A percentile compares a stretch with the other conserved stretches of the same genome.
phyloP scores from a whole-genome alignment of 345 rosid genomes.

The Cardamine chenopodiifolia region DNA sequence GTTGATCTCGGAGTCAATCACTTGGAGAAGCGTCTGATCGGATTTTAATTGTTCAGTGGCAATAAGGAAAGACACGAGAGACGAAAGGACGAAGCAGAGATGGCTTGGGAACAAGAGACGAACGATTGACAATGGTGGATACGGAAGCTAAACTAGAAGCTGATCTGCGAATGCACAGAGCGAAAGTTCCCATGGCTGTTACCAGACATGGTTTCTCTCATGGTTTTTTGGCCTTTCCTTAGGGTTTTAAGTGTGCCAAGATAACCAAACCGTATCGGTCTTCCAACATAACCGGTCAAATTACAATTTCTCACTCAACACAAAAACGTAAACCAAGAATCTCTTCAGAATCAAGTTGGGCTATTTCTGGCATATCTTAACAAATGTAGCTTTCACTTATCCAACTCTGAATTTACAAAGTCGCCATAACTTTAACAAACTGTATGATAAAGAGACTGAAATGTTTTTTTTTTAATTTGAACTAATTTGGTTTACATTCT shows the following conservation, averaged over 20 bases:
- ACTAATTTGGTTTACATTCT: neutral
- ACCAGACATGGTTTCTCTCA: slow-evolving; percentile 10
- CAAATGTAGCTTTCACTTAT: neutral
- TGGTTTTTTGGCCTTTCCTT: slow-evolving; percentile 6
- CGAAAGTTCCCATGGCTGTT: slow-evolving; percentile 30
- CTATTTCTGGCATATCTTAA: neutral
- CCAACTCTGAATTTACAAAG: slow-evolving; percentile 19
- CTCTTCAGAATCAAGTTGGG: neutral
- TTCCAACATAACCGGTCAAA: neutral
- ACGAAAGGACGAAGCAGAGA: slow-evolving; percentile 36
- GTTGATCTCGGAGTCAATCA: slow-evolving; percentile 67
- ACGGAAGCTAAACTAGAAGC: slow-evolving; percentile 37
- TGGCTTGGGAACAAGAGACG: slow-evolving; percentile 28
- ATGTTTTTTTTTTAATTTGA: neutral
- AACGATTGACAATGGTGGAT: slow-evolving; percentile 43
- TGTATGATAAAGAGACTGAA: neutral
- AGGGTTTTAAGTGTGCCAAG: slow-evolving; percentile 17
- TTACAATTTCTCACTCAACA: neutral
- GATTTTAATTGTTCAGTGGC: slow-evolving; percentile 45
- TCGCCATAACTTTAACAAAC: neutral
- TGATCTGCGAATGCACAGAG: slow-evolving; percentile 36
- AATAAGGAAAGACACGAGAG: slow-evolving; percentile 37
- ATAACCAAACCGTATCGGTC: slow-evolving; percentile 4
- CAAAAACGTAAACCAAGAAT: neutral
- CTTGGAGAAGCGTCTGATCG: slow-evolving; percentile 59